phyloP scores from a whole-genome alignment of 2,329 filamentous ascomycete species.

The Penicillium sumatraense region DNA sequence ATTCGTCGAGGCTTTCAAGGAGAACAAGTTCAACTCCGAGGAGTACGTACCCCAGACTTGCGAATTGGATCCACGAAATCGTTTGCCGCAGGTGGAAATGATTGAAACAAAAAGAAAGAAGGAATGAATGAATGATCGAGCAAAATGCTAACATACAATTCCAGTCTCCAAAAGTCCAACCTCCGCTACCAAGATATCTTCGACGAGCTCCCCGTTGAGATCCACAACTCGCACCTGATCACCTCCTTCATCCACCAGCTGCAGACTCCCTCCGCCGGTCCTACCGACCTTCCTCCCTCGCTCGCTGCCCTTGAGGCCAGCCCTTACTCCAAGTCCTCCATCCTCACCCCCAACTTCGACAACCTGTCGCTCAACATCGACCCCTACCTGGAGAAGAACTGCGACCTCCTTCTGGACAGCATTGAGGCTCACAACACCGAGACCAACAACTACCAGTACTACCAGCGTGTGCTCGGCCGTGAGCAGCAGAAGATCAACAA shows the following conservation, averaged over 20 bases:
- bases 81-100: background rate
- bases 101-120: too few species aligned
- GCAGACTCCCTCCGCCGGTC: conserved; percentile 67
- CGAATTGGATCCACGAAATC: background rate
- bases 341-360: conserved; percentile 86
- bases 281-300: conserved; percentile 76
- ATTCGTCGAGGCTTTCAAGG: conserved; percentile 92
- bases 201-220: conserved; percentile 81
- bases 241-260: conserved; percentile 95
- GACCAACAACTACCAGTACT: conserved; percentile 98
- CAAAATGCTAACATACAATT: conserved; percentile 29
- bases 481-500: conserved; percentile 96
- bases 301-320: conserved; percentile 76
- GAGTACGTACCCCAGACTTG: conserved; percentile 63
- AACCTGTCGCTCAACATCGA: conserved; percentile 91
- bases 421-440: conserved; percentile 98
- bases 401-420: conserved; percentile 91
- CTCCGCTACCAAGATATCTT: conserved; percentile 93
- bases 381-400: conserved; percentile 97
- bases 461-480: conserved; percentile 88
- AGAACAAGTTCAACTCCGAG: conserved; percentile 96
- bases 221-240: conserved; percentile 97
- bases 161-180: conserved; percentile 89
- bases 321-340: conserved; percentile 59
- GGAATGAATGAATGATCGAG: too few species aligned